A percentile compares a stretch with the other conserved stretches of the same genome.
Evolutionary conservation across 2,329 filamentous ascomycete genomes (phyloP).

Genomic region (Stachybotrys elegans): DNA sequence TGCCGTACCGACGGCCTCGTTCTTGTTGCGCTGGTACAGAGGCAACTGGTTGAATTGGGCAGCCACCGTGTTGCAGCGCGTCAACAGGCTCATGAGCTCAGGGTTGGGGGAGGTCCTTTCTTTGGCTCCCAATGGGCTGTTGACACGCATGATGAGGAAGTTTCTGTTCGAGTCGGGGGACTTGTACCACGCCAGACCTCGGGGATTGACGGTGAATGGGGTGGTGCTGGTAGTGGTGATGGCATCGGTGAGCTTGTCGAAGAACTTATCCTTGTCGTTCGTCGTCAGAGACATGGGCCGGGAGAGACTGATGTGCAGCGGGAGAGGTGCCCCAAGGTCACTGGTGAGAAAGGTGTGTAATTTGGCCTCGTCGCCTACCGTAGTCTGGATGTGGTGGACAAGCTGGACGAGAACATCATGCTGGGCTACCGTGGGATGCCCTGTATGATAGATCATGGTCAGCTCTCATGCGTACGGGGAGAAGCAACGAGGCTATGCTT

Average conservation of each 20-base stretch:
- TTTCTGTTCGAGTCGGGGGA: constrained; percentile 62
- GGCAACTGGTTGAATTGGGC: constrained; percentile 58
- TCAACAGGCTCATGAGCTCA: constrained; percentile 58
- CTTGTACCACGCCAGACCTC: constrained; percentile 42
- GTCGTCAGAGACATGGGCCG: constrained; percentile 71
- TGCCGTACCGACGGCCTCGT: constrained; percentile 28
- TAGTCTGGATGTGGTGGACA: constrained; percentile 29
- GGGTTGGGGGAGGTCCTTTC: constrained; percentile 34
- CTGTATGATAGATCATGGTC: constrained; percentile 26
- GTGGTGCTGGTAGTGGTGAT: constrained; percentile 25
- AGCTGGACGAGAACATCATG: constrained; percentile 40
- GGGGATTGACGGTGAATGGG: constrained; percentile 33
- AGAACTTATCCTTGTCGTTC: constrained; percentile 65
- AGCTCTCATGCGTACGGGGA: not conserved
- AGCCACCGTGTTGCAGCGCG: constrained; percentile 60
- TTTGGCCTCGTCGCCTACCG: constrained; percentile 25
- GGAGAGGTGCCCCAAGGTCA: constrained; percentile 70
- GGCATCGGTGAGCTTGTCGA: constrained; percentile 44
- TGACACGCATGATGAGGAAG: constrained; percentile 76
- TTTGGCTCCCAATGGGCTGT: constrained; percentile 11
- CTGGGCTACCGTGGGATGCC: constrained; percentile 48
- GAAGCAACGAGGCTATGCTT: constrained; percentile 28
- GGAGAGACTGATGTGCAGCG: constrained; percentile 88
- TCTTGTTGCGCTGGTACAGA: constrained; percentile 52
- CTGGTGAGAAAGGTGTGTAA: constrained; percentile 69